phyloP scores from a whole-genome alignment of 805 yeast genomes.

The Maudiozyma saulgeensis region DNA sequence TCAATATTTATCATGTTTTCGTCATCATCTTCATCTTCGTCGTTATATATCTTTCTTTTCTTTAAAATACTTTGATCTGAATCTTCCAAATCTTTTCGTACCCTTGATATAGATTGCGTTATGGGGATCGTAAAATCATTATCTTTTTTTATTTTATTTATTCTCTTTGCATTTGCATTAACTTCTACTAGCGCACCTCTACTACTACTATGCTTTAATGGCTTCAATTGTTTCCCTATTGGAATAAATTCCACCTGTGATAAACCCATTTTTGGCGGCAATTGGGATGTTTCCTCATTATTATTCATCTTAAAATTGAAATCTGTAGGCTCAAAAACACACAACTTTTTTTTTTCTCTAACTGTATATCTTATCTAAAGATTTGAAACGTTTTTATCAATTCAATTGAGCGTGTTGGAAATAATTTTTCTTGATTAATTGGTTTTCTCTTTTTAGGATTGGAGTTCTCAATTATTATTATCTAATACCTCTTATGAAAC shows the following conservation, averaged over 20 bases:
- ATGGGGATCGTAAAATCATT: not conserved
- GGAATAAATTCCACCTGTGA: not conserved
- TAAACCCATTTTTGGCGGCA: not conserved
- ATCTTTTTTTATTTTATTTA: not conserved
- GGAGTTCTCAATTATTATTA: no score
- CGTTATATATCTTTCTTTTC: constrained; percentile 6
- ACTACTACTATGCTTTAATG: not conserved
- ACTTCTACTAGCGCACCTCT: constrained; percentile 5
- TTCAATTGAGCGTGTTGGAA: no score
- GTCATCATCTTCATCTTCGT: constrained; percentile 12
- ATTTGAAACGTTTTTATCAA: no score
- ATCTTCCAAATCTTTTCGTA: constrained; percentile 1
- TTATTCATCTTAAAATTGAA: no score
- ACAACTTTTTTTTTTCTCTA: no score
- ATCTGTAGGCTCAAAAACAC: no score
- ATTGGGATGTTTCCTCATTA: no score
- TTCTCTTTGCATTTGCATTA: constrained; percentile 2
- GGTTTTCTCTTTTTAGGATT: no score
- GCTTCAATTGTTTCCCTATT: not conserved
- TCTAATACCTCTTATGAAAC: no score
- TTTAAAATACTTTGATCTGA: not conserved
- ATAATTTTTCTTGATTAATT: no score
- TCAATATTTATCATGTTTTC: not conserved
- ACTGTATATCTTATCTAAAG: no score
- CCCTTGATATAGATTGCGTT: not conserved